Evolutionary conservation across 2,329 filamentous ascomycete species (phyloP), one percentile per base, ranked within the genome.

Genomic region (Fusarium falciforme): DNA sequence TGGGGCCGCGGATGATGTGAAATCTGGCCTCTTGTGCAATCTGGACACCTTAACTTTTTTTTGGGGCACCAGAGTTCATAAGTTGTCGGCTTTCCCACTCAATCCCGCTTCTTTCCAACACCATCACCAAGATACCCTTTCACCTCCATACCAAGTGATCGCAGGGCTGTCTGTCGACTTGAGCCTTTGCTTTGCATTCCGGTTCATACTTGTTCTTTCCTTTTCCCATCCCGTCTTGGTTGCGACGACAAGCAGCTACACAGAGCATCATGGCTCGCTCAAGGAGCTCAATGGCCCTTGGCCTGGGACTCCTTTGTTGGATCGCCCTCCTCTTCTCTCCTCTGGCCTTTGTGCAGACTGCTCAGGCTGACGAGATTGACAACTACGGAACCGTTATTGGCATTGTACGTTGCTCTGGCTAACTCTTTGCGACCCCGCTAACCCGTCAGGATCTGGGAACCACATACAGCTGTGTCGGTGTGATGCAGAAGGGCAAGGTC

Each of bases 401-500:
- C 91, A 98, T 98, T 86, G 94, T 89, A 85, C 83, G 88, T 88
- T 54, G 35, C 12, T 36, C 22, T 29, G 17, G 29, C 9, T 42
- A 27, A 33, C 33, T 33, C n/a, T 12, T 60, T 38, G 44, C 44
- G 11, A 60, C 58, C 36, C 64, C 52, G 67, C 76, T 75, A 73
- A 78, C 66, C 61, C 36, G 29, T 33, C 72, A 90, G 88, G 88
- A 97, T 92, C 86, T 98, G 82, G 95, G 95, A 86, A 98, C 95
- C 61, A 98, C 95, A 76, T 92, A 92, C 87, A 93, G 90, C 80
- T 97, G 95, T 86, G 94, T 97, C 80, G 95, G 94, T 93, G 94
- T 97, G 83, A 97, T 97, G 94, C 93, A 95, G 84, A 93, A 94
- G 83, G 95, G 95, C 84, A 96, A 96, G 86, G 94, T 98, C 79